Evolutionary conservation across 495 filamentous ascomycete genomes (phyloP).

Genomic region (Terfezia boudieri): DNA sequence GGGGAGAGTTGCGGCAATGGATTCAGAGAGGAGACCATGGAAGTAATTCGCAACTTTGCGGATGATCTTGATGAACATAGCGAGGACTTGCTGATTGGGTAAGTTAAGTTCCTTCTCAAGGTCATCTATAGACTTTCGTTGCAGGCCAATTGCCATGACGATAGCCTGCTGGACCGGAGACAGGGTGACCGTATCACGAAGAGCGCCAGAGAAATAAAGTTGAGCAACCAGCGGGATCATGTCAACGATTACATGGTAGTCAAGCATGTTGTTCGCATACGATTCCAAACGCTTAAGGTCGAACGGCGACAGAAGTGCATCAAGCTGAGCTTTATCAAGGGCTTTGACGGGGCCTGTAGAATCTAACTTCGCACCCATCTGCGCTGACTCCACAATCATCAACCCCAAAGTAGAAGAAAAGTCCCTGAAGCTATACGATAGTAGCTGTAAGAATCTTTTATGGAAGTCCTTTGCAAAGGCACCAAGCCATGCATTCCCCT

Average conservation of each 20-base stretch:
- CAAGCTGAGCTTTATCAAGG: constrained; percentile 50
- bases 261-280: constrained; percentile 88
- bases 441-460: constrained; percentile 59
- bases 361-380: constrained; percentile 42
- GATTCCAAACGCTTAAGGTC: constrained; percentile 85
- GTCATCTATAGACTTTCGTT: constrained; percentile 62
- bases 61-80: constrained; percentile 92
- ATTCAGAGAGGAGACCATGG: constrained; percentile 46
- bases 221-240: constrained; percentile 60
- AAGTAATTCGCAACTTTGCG: constrained; percentile 66
- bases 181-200: constrained; percentile 35
- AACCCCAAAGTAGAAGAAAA: constrained; percentile 66
- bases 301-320: constrained; percentile 59
- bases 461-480: constrained; percentile 89
- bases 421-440: constrained; percentile 76
- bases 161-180: constrained; percentile 64
- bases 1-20: constrained; percentile 49
- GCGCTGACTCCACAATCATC: constrained; percentile 72
- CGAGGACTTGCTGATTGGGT: constrained; percentile 56
- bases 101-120: constrained; percentile 61
- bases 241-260: constrained; percentile 94
- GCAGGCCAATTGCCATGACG: constrained; percentile 69
- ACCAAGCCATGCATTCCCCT: constrained; percentile 60
- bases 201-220: constrained; percentile 59
- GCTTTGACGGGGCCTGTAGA: constrained; percentile 25